These are phyloP conservation scores for Penicillium coprophilum DNA, from an alignment of 495 filamentous ascomycete species.

Conservation along the genomic window DNA sequence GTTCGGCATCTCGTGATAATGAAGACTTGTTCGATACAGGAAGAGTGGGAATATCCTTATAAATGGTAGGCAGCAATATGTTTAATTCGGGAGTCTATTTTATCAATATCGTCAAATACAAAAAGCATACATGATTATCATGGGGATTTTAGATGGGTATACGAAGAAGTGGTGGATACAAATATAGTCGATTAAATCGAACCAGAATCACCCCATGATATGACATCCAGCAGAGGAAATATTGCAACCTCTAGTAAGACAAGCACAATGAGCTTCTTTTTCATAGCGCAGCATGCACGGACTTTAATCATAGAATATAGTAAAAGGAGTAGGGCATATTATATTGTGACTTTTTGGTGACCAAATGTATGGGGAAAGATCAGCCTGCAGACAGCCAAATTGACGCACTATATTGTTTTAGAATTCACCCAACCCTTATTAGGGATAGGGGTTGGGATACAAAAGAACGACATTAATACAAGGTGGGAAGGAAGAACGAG, in stretches of 20 bases:
- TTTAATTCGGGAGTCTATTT: not conserved
- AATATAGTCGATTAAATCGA: not conserved
- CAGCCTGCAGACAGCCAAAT: not conserved
- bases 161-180: too few species aligned
- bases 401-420: not conserved
- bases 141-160: not conserved
- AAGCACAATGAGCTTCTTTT: not conserved
- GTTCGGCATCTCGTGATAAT: not conserved
- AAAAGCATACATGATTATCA: not conserved
- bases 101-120: not conserved
- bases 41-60: not conserved
- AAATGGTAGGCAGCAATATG: not conserved
- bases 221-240: not conserved
- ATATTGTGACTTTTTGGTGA: not conserved
- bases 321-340: not conserved
- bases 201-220: not conserved
- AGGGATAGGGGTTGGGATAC: not conserved
- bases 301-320: not conserved
- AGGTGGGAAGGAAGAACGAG: constrained; percentile 14
- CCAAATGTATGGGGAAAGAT: constrained; percentile 9
- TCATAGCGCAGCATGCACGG: not conserved
- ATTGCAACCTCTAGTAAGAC: not conserved
- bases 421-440: not conserved
- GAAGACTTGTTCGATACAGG: not conserved
- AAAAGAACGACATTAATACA: constrained; percentile 19